Percentiles rank a stretch among this genome's conserved stretches.
These are phyloP conservation scores for Irpex rosettiformis DNA, from an alignment of 1,284 basidiomycete species.

Conservation along the genomic window DNA sequence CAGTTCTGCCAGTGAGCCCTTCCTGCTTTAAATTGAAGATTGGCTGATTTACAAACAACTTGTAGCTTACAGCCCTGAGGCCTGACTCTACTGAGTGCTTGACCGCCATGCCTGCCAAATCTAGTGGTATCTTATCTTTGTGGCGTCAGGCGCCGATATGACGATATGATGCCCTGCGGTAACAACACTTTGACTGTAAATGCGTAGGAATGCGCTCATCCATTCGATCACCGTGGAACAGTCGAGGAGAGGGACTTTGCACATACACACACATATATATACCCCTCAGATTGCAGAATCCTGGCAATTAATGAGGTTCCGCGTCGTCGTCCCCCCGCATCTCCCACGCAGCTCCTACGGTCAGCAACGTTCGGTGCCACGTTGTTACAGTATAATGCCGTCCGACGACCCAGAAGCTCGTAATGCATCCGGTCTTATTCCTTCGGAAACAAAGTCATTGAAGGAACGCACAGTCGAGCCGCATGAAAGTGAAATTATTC, in stretches of 20 bases:
- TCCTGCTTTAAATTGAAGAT: too few species aligned
- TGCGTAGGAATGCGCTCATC: not conserved
- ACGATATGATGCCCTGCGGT: not conserved
- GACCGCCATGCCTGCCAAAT: not conserved
- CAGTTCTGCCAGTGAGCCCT: too few species aligned
- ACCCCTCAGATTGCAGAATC: not conserved
- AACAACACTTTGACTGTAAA: not conserved
- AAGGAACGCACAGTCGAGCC: constrained; percentile 33
- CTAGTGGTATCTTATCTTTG: not conserved
- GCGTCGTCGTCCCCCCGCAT: not conserved
- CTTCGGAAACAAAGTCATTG: constrained; percentile 36
- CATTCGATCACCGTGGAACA: not conserved
- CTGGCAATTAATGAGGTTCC: not conserved
- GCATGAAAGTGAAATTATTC: constrained; percentile 37
- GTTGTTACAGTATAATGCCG: constrained; percentile 25
- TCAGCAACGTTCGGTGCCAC: not conserved
- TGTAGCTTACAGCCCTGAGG: too few species aligned
- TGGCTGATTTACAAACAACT: too few species aligned
- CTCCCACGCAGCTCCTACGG: not conserved
- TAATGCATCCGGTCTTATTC: constrained; percentile 41
- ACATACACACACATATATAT: not conserved
- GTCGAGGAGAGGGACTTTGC: not conserved
- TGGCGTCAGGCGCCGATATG: not conserved
- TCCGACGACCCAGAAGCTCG: constrained; percentile 22
- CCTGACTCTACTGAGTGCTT: too few species aligned